Evolutionary conservation across 75 land plant genomes (phyloP), one percentile per base, ranked within the genome.

Genomic region (Isoetes taiwanensis): DNA sequence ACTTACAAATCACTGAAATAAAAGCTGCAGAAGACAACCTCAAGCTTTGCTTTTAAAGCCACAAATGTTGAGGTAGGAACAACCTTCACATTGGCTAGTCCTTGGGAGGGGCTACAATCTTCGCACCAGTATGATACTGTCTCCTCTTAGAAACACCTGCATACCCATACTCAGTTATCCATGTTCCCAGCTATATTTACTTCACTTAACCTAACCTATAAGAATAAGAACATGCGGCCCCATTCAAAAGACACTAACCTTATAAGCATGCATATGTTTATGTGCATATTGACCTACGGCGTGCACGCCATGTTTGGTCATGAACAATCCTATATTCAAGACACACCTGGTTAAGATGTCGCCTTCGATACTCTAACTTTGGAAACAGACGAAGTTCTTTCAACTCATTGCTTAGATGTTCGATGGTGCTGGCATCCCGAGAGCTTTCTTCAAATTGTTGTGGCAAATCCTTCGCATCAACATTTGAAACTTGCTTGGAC

Each of bases 341-440:
- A 25, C 21, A 17, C 21, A 64, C 66, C 66, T 64, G 66, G 17
- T 39, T 57, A 34, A 64, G 61, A 32, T 64, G 66, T 28, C 66
- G 66, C 11, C 66, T 31, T 31, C 66, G n/a, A 26, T 64, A 59
- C 42, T 64, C 66, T 24, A 64, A 57, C 28, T 64, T 64, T 9
- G 66, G 66, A 32, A 64, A 64, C 23, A 64, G n/a, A n/a, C 66
- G 66, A 29, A 64, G 53, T 37, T 64, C 66, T 57, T 64, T 57
- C 39, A 64, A 34, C 30, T 57, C 58, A 29, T 52, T 33, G 5
- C n/a, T 61, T 53, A 61, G n/a, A n/a, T n/a, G n/a, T n/a, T n/a
- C n/a, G n/a, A n/a, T n/a, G n/a, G n/a, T n/a, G n/a, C n/a, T n/a
- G n/a, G n/a, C n/a, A n/a, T n/a, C n/a, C n/a, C n/a, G n/a, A n/a